phyloP scores from a whole-genome alignment of 805 yeast species.

The Myxozyma vanderwaltii region DNA sequence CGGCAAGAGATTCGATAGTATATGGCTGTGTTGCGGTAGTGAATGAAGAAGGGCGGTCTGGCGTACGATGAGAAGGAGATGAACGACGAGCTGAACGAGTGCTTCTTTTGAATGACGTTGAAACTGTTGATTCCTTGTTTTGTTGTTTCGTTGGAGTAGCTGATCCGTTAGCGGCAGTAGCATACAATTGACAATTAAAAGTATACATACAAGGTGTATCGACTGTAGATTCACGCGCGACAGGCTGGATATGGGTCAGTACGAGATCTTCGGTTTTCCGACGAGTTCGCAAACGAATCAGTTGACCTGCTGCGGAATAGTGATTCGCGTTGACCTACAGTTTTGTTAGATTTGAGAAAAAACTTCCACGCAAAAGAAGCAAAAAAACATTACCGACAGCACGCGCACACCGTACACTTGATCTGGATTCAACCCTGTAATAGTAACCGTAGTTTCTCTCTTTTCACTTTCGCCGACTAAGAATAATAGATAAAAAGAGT shows the following conservation, averaged over 20 bases:
- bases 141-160: neutral
- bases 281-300: constrained; percentile 39
- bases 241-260: constrained; percentile 34
- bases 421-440: constrained; percentile 42
- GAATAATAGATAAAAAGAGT: too few species aligned
- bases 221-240: constrained; percentile 13
- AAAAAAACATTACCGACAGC: constrained; percentile 42
- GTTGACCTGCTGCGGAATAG: constrained; percentile 34
- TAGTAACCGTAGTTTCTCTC: constrained; percentile 40
- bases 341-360: too few species aligned
- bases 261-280: constrained; percentile 36
- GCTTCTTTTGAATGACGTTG: constrained; percentile 28
- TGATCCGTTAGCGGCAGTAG: too few species aligned
- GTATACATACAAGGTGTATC: neutral
- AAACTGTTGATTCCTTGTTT: constrained; percentile 8
- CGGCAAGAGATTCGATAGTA: constrained; percentile 42
- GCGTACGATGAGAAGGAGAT: constrained; percentile 13
- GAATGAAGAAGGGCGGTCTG: constrained; percentile 27
- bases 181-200: too few species aligned
- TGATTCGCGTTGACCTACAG: constrained; percentile 31
- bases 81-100: constrained; percentile 4
- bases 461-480: constrained; percentile 42
- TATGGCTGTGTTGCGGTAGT: constrained; percentile 37
- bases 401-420: constrained; percentile 42
- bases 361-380: too few species aligned